Base-by-base conservation (phyloP, 208 protist genomes). In the Vickermania ingenoplastis region DNA sequence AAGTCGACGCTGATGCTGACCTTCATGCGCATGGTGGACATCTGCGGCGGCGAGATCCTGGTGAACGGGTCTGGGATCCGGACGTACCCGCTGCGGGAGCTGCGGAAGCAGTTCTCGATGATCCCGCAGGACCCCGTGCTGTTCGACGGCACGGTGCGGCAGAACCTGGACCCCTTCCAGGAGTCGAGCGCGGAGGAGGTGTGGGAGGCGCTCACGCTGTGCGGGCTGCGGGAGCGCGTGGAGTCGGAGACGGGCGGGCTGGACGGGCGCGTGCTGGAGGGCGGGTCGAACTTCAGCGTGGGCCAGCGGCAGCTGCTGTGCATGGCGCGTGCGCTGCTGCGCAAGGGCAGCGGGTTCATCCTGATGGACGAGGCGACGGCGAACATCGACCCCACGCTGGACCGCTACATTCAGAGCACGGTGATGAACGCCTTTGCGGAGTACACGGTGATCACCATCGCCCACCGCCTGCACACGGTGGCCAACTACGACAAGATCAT, bases 401-500 rank as follows among this genome's bases (percentile, higher is more conserved):
- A 93, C 65, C 66, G 67, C 51, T 58, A 77, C 63, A 74, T 90
- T 22, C 81, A 86, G 71, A 36, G 68, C n/a, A 76, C 70, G 2
- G 72, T 90, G 53, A 72, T 66, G 70, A 69, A 54, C 14, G 63
- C 70, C 56, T 92, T 92, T 53, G 57, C 63, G 11, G 67, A 63
- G 31, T 78, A 86, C 78, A 93, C 86, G 25, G 80, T 90, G 48
- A 76, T 93, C 67, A 87, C 78, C 24, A 98, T 98, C 63, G 97
- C 97, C 4, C 97, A 99, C 64, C 78, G 96, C 31, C 65, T 99
- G 13, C 81, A 98, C 41, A 99, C 97, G 0, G 94, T 99, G 56
- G 81, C 96, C 1, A 73, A 97, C 50, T 94, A 75, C 28, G 92
- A 97, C 62, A 73, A 87, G 25, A 81, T 98, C 24, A 55, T 98